Percentiles rank a stretch among this genome's conserved stretches.
phyloP scores from a whole-genome alignment of 176 grass and related monocot genomes.

The Tuctoria greenei region DNA sequence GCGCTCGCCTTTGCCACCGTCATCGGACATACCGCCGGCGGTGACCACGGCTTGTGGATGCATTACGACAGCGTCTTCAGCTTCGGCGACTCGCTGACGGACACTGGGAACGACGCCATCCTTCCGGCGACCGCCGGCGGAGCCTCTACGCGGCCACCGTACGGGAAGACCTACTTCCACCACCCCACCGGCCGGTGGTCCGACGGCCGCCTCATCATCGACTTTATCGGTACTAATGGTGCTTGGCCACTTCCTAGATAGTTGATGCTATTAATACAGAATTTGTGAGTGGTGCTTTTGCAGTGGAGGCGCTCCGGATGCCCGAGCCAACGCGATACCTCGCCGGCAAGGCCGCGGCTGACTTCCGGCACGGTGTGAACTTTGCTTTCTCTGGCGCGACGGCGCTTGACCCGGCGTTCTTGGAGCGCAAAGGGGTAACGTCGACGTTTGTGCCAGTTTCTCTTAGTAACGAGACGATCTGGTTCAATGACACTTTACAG shows the following conservation, averaged over 20 bases:
- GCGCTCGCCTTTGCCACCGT: neutral
- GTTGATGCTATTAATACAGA: no score
- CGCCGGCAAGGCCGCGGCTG: constrained; percentile 42
- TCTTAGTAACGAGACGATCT: constrained; percentile 46
- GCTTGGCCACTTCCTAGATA: no score
- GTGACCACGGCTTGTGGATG: neutral
- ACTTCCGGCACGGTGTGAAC: constrained; percentile 59
- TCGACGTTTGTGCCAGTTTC: constrained; percentile 45
- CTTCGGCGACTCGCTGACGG: constrained; percentile 32
- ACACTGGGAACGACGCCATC: constrained; percentile 14
- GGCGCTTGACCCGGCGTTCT: constrained; percentile 49
- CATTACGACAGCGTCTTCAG: constrained; percentile 25
- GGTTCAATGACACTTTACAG: constrained; percentile 47
- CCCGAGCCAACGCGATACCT: constrained; percentile 54
- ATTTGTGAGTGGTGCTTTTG: no score
- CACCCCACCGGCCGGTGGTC: constrained; percentile 21
- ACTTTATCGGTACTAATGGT: constrained; percentile 36
- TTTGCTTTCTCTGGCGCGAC: constrained; percentile 68
- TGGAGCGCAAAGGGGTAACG: constrained; percentile 42
- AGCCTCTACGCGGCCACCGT: neutral
- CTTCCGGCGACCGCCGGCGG: neutral
- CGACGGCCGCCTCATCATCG: constrained; percentile 30
- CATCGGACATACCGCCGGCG: neutral
- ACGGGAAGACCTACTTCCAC: neutral
- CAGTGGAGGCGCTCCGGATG: constrained; percentile 49